Percentiles rank a stretch among this genome's conserved stretches.
Evolutionary conservation across 345 rosid genomes (phyloP).

Genomic region (Aurinia saxatilis): DNA sequence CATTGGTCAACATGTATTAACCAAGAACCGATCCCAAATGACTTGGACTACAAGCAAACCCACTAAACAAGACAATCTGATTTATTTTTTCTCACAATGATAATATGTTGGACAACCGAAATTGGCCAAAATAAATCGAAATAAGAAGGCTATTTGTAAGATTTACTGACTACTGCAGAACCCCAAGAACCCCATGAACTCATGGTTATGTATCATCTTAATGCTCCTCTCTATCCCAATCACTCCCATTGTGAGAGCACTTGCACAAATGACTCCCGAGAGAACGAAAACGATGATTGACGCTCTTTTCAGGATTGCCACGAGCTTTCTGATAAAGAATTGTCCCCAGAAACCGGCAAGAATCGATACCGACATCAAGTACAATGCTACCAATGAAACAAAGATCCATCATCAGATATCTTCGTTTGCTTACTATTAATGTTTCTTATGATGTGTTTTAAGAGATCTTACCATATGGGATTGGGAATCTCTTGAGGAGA

Average conservation of each 20-base stretch:
- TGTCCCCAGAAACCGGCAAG: slow-evolving; percentile 95
- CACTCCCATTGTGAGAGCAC: slow-evolving; percentile 82
- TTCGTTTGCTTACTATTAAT: background rate
- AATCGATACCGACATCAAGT: slow-evolving; percentile 52
- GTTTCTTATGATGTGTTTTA: background rate
- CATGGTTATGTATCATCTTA: slow-evolving; percentile 59
- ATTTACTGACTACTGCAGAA: slow-evolving; percentile 62
- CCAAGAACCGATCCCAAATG: background rate
- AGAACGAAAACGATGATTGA: slow-evolving; percentile 71
- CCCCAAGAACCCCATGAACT: slow-evolving; percentile 78
- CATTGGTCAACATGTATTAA: slow-evolving; percentile 15
- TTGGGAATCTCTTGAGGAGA: slow-evolving; percentile 86
- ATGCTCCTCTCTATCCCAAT: slow-evolving; percentile 55
- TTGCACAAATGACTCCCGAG: slow-evolving; percentile 72
- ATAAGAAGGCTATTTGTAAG: background rate
- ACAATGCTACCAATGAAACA: slow-evolving; percentile 45
- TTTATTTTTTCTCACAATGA: background rate
- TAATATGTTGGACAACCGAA: slow-evolving; percentile 43
- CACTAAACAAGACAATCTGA: background rate
- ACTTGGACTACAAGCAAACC: slow-evolving; percentile 14
- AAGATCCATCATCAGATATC: background rate
- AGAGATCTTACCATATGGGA: slow-evolving; percentile 62
- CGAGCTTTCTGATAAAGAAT: slow-evolving; percentile 55
- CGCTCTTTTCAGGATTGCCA: slow-evolving; percentile 50
- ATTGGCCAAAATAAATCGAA: slow-evolving; percentile 40